Base-by-base conservation (phyloP, 768 basidiomycete species). In the Lactarius akahatsu region DNA sequence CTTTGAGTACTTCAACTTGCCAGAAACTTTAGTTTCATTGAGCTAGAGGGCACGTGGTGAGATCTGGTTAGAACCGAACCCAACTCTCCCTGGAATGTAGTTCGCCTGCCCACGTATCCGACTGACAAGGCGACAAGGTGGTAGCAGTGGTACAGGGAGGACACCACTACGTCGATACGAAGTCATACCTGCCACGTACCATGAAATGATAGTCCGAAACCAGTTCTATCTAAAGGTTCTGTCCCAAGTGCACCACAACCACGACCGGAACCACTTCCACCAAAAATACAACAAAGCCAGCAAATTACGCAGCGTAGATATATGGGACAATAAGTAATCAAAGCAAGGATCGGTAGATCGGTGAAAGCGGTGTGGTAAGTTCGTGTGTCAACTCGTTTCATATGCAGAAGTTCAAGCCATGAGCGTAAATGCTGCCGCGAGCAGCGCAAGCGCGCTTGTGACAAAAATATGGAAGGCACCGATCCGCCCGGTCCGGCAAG, bases 361-460 rank as follows among this genome's bases (percentile, higher is more conserved):
- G 20, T 32, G 55, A 7, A 18, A 26, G 36, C 10, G 34, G 16
- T 30, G 26, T 23, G 16, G 30, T 57, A 36, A 36, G n/a, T 45
- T 20, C 43, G 4, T 52, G 10, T 11, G 26, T 23, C 9, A 16
- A 40, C 40, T 7, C 10, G 5, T 52, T 20, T 16, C 7, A 13
- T 56, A n/a, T 55, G 28, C 9, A 23, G 28, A 11, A 11, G 4
- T 13, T 38, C 28, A 64, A 43, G 58, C 57, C 7, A 30, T 9
- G 63, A 59, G 57, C 28, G 41, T 54, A 30, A 41, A 64, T 59
- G 28, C 36, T 32, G 32, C 26, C 7, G 57, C 58, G 30, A 65
- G 40, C n/a, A 67, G 57, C 38, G 63, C 28, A 18, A 67, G 47
- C 32, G 18, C 57, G 28, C 45, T 28, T 28, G 63, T 43, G 28